Percentiles rank a stretch among this genome's conserved stretches.
These are phyloP conservation scores for Solanum peruvianum DNA, from an alignment of 257 asterid species.

Conservation along the genomic window DNA sequence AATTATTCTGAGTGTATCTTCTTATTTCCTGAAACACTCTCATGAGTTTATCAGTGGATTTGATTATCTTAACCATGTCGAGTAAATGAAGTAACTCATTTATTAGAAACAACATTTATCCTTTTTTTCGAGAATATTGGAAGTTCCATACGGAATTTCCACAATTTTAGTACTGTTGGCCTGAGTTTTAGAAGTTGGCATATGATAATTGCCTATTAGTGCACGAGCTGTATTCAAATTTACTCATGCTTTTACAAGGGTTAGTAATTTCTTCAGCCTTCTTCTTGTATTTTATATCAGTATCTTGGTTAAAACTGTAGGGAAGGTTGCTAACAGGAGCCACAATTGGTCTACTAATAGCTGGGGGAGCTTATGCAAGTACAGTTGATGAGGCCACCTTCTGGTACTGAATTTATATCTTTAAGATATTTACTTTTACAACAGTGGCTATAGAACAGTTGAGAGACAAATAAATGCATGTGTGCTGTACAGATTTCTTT, in stretches of 20 bases:
- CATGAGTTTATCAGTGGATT: neutral
- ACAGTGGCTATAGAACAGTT: neutral
- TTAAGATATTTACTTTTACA: neutral
- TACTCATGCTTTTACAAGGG: neutral
- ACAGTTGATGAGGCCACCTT: slow-evolving; percentile 98
- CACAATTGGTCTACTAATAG: slow-evolving; percentile 75
- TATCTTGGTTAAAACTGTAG: slow-evolving; percentile 37
- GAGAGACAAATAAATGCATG: neutral
- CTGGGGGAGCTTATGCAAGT: slow-evolving; percentile 97
- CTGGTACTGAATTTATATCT: slow-evolving; percentile 40
- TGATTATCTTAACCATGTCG: neutral
- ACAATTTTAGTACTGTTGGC: neutral
- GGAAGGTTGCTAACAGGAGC: slow-evolving; percentile 87
- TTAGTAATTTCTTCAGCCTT: neutral
- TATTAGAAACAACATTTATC: neutral
- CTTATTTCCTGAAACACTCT: neutral
- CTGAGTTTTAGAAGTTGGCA: neutral
- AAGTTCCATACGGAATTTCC: neutral
- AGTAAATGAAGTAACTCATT: neutral
- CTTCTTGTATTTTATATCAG: neutral
- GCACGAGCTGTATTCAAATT: neutral
- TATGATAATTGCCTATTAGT: neutral
- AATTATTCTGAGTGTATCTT: neutral
- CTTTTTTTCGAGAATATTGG: neutral
- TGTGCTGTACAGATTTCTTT: neutral